Conservation (phyloP, 2,329 filamentous ascomycete species). For the Xylariaceae sp. region DNA sequence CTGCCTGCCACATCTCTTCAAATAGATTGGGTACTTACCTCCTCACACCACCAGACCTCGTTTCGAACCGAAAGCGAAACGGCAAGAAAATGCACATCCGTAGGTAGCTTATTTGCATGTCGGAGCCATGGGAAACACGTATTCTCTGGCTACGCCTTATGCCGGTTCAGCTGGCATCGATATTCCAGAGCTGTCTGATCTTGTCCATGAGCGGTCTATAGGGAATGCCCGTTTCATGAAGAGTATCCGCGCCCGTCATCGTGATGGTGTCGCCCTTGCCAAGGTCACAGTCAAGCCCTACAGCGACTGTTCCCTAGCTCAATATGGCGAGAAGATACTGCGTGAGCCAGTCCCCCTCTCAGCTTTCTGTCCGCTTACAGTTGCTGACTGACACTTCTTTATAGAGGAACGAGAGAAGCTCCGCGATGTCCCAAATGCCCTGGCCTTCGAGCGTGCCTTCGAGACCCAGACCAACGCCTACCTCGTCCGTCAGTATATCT, state of each 20-base stretch:
- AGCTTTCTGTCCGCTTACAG: background rate
- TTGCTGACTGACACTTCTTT: conserved; percentile 7
- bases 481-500: conserved; percentile 89
- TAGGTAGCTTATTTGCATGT: conserved; percentile 24
- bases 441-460: conserved; percentile 84
- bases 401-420: conserved; percentile 75
- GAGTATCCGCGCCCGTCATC: conserved; percentile 84
- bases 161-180: conserved; percentile 92
- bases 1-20: no score
- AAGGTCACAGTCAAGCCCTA: conserved; percentile 95
- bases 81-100: no score
- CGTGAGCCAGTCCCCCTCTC: conserved; percentile 46
- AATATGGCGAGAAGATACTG: conserved; percentile 73
- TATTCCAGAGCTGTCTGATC: conserved; percentile 82
- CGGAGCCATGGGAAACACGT: conserved; percentile 83
- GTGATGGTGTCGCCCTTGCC: conserved; percentile 86
- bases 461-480: conserved; percentile 92
- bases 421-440: conserved; percentile 80
- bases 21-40: no score
- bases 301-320: conserved; percentile 71
- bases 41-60: no score
- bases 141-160: conserved; percentile 87
- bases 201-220: conserved; percentile 88
- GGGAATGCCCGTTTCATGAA: conserved; percentile 95
- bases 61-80: no score